Evolutionary conservation across 148 eudicot species (phyloP).

Genomic region (Fagopyrum homotropicum): DNA sequence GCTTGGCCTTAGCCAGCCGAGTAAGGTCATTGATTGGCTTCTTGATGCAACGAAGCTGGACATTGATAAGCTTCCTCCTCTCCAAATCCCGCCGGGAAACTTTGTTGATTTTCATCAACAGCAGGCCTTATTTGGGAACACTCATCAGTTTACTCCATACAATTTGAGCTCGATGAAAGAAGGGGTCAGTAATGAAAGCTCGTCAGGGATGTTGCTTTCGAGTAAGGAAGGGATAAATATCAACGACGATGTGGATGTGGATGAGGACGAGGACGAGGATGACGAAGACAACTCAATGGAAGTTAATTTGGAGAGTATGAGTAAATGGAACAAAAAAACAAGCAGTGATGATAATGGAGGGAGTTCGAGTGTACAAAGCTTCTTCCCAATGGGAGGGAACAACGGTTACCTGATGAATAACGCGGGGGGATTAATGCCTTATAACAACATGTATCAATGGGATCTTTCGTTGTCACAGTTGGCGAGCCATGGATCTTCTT

Average conservation of each 20-base stretch:
- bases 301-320: background rate
- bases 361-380: background rate
- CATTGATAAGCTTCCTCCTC: conserved; percentile 74
- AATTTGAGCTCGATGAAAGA: conserved; percentile 22
- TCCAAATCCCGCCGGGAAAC: conserved; percentile 28
- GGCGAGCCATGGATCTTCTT: background rate
- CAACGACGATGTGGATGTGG: conserved; percentile 21
- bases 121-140: background rate
- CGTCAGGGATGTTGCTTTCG: background rate
- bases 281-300: conserved; percentile 9
- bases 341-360: background rate
- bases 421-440: conserved; percentile 12
- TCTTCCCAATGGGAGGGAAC: conserved; percentile 7
- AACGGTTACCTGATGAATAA: conserved; percentile 7
- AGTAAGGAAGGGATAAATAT: conserved; percentile 27
- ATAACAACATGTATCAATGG: conserved; percentile 33
- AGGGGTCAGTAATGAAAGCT: conserved; percentile 3
- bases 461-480: conserved; percentile 56
- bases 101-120: conserved; percentile 18
- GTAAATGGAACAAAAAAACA: background rate
- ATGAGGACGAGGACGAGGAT: conserved; percentile 10
- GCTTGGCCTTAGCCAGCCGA: conserved; percentile 67
- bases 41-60: conserved; percentile 59
- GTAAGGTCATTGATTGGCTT: conserved; percentile 83
- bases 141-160: conserved; percentile 24